A percentile compares a stretch with the other conserved stretches of the same genome.
These are phyloP conservation scores for Lyophyllum atratum DNA, from an alignment of 768 basidiomycete genomes.

Conservation along the genomic window DNA sequence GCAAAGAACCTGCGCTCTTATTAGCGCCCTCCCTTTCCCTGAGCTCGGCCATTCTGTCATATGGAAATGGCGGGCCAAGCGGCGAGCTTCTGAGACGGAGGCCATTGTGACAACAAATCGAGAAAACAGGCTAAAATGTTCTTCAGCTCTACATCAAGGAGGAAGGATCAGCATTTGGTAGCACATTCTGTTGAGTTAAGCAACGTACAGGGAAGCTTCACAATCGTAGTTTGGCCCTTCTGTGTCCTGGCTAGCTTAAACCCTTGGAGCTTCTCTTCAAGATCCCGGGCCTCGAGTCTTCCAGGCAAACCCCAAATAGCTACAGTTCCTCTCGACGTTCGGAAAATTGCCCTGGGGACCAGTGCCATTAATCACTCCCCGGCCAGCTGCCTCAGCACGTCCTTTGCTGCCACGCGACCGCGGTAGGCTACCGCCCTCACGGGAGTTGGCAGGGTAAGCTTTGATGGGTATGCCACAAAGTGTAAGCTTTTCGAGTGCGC, in stretches of 20 bases:
- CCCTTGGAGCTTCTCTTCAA: constrained; percentile 43
- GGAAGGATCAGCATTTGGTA: neutral
- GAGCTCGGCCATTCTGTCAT: constrained; percentile 39
- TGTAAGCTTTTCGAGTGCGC: constrained; percentile 41
- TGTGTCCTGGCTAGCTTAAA: constrained; percentile 43
- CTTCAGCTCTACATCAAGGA: constrained; percentile 31
- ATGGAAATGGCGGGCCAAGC: constrained; percentile 63
- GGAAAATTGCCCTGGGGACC: constrained; percentile 56
- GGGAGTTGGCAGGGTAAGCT: constrained; percentile 30
- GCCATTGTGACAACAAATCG: constrained; percentile 57
- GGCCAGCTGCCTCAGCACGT: constrained; percentile 25
- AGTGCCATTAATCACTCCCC: constrained; percentile 32
- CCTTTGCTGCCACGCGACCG: constrained; percentile 32
- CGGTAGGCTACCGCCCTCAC: neutral
- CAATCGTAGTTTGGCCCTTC: constrained; percentile 43
- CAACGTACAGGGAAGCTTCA: constrained; percentile 53
- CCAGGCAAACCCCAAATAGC: constrained; percentile 65
- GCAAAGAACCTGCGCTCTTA: constrained; percentile 22
- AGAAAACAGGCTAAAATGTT: constrained; percentile 45
- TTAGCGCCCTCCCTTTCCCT: constrained; percentile 6
- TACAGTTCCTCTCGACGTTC: constrained; percentile 53
- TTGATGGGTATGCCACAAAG: constrained; percentile 47
- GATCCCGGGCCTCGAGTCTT: constrained; percentile 31
- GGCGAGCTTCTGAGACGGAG: constrained; percentile 67
- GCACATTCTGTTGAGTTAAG: neutral